A percentile compares a stretch with the other conserved stretches of the same genome.
Evolutionary conservation across 1,139 yeast species (phyloP).

Genomic region (Yamadazyma friedrichii): DNA sequence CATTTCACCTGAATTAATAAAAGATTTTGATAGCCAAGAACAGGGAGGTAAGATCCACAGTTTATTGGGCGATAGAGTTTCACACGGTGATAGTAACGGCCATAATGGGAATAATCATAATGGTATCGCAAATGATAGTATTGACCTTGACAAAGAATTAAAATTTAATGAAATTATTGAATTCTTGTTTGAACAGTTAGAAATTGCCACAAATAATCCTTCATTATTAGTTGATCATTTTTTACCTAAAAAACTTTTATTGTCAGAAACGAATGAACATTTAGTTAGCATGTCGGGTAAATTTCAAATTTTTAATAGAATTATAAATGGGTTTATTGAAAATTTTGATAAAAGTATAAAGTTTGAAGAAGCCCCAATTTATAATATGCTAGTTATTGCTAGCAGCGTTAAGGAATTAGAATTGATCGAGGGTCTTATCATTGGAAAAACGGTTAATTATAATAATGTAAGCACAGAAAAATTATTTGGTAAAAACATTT

Average conservation of each 20-base stretch:
- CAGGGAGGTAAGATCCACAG: conserved; percentile 38
- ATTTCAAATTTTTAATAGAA: conserved; percentile 50
- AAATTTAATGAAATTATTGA: conserved; percentile 13
- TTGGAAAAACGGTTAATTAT: conserved; percentile 60
- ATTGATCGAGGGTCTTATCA: conserved; percentile 61
- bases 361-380: conserved; percentile 11
- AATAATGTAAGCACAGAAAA: conserved; percentile 62
- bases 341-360: conserved; percentile 14
- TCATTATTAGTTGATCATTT: conserved; percentile 71
- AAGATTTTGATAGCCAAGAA: conserved; percentile 23
- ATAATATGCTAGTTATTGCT: conserved; percentile 54
- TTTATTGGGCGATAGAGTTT: conserved; percentile 23
- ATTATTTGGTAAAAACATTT: conserved; percentile 43
- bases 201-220: conserved; percentile 59
- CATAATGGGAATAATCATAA: not conserved
- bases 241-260: conserved; percentile 63
- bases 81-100: conserved; percentile 18
- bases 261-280: conserved; percentile 62
- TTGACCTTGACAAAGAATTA: conserved; percentile 10
- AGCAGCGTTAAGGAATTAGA: conserved; percentile 67
- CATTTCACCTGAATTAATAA: conserved; percentile 45
- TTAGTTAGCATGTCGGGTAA: conserved; percentile 58
- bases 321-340: conserved; percentile 38
- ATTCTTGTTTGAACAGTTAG: conserved; percentile 50
- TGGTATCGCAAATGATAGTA: conserved; percentile 9